Evolutionary conservation across 768 basidiomycete species (phyloP).

Genomic region (Holtermannia corniformis): DNA sequence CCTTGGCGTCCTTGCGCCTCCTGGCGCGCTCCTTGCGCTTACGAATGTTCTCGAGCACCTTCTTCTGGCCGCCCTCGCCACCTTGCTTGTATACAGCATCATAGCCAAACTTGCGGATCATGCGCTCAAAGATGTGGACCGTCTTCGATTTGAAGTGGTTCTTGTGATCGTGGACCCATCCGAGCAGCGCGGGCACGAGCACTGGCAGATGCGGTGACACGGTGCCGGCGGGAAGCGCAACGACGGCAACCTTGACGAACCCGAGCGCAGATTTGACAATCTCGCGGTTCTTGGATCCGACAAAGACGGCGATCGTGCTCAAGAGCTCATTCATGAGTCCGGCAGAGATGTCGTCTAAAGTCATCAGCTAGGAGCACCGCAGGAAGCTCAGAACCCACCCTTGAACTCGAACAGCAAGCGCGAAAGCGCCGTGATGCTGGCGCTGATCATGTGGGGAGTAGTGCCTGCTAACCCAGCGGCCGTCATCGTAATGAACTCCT

Average conservation of each 20-base stretch:
- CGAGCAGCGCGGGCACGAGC: conserved; percentile 73
- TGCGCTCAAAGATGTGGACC: conserved; percentile 90
- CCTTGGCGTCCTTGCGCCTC: conserved; percentile 58
- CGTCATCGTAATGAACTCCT: conserved; percentile 94
- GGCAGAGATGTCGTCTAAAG: conserved; percentile 56
- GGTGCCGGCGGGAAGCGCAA: conserved; percentile 63
- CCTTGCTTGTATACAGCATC: conserved; percentile 60
- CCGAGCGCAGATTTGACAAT: conserved; percentile 95
- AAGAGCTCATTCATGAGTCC: conserved; percentile 75
- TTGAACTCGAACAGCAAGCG: conserved; percentile 93
- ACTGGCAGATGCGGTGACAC: conserved; percentile 65
- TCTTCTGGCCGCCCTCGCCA: conserved; percentile 70
- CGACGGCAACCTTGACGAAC: conserved; percentile 85
- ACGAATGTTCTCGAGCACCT: conserved; percentile 86
- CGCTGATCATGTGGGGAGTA: conserved; percentile 96
- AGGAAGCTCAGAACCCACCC: conserved; percentile 47
- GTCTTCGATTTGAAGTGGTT: conserved; percentile 98
- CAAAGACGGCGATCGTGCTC: conserved; percentile 76
- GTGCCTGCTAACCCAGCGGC: conserved; percentile 88
- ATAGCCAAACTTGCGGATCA: conserved; percentile 83
- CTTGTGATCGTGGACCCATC: conserved; percentile 95
- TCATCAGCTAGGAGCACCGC: background rate
- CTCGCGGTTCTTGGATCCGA: conserved; percentile 82
- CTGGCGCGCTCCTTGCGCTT: conserved; percentile 91
- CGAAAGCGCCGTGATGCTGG: conserved; percentile 86